Percentiles rank a stretch among this genome's conserved stretches.
Conservation (phyloP, 2,329 filamentous ascomycete species). For the Aspergillus tanneri region DNA sequence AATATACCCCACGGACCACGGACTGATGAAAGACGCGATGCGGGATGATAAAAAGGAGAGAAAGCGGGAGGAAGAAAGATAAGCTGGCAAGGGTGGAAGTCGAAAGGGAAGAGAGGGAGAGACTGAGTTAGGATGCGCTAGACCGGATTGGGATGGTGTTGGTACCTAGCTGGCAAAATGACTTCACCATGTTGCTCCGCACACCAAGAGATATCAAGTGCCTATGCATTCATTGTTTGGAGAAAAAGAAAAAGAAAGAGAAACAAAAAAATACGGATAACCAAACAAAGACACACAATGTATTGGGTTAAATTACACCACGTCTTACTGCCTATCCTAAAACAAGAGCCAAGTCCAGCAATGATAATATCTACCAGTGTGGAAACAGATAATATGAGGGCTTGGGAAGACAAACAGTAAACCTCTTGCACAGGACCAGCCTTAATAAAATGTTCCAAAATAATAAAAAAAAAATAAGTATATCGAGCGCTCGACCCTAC, state of each 20-base stretch:
- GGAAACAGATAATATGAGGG: conserved; percentile 10
- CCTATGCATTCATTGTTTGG: too few relatives aligned
- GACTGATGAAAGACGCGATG: conserved; percentile 17
- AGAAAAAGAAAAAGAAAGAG: too few relatives aligned
- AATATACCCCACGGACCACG: neutral
- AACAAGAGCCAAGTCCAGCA: too few relatives aligned
- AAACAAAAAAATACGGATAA: too few relatives aligned
- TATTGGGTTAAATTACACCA: too few relatives aligned
- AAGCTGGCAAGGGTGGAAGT: conserved; percentile 14
- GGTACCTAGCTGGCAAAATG: neutral
- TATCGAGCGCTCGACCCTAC: conserved; percentile 13
- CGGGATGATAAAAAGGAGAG: conserved; percentile 16
- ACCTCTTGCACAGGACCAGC: neutral
- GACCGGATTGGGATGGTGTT: conserved; percentile 22
- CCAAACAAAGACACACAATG: too few relatives aligned
- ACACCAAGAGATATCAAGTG: too few relatives aligned
- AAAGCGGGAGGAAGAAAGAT: conserved; percentile 11
- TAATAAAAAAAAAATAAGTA: conserved; percentile 2
- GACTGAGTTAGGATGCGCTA: conserved; percentile 19
- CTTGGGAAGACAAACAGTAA: conserved; percentile 5
- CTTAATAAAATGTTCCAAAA: neutral
- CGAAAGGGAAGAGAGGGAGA: conserved; percentile 18
- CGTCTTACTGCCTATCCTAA: conserved; percentile 18
- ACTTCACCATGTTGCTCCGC: too few relatives aligned
- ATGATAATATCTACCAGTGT: conserved; percentile 10